A percentile compares a stretch with the other conserved stretches of the same genome.
These are phyloP conservation scores for Acanthamoeba healyi DNA, from an alignment of 208 protist species.

Conservation along the genomic window DNA sequence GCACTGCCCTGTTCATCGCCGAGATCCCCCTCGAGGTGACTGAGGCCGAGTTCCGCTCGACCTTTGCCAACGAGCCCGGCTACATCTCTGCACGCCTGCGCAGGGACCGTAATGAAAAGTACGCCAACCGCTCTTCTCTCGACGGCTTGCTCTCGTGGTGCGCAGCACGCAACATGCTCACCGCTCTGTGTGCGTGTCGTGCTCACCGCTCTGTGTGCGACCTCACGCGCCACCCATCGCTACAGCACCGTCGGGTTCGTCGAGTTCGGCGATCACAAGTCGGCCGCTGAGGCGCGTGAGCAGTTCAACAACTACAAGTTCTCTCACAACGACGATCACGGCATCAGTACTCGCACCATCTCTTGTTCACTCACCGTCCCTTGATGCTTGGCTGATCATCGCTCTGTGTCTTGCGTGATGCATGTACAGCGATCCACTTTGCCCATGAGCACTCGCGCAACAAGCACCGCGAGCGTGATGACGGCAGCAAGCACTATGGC, in stretches of 20 bases:
- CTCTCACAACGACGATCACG: background rate
- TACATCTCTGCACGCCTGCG: constrained; percentile 63
- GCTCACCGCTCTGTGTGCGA: too few species aligned
- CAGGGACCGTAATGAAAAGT: constrained; percentile 62
- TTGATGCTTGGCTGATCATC: too few species aligned
- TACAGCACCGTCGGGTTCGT: constrained; percentile 64
- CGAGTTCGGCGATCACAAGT: constrained; percentile 46
- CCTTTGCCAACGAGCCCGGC: constrained; percentile 54
- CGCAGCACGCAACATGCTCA: too few species aligned
- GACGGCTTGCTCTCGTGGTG: too few species aligned
- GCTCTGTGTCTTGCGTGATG: background rate
- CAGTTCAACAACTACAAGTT: constrained; percentile 61
- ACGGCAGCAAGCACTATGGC: background rate
- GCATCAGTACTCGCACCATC: constrained; percentile 9
- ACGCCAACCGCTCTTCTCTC: too few species aligned
- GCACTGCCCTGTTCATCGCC: constrained; percentile 73
- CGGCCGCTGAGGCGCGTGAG: constrained; percentile 1
- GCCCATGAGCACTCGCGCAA: constrained; percentile 19
- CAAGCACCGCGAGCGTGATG: background rate
- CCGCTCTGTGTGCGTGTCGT: too few species aligned
- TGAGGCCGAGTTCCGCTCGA: constrained; percentile 28
- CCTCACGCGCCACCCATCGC: too few species aligned
- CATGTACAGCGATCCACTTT: constrained; percentile 39
- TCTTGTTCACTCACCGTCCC: background rate
- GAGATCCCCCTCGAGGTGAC: constrained; percentile 74